Evolutionary conservation across 75 land plant genomes (phyloP), one percentile per base, ranked within the genome.

Genomic region (Selaginella tamariscina): DNA sequence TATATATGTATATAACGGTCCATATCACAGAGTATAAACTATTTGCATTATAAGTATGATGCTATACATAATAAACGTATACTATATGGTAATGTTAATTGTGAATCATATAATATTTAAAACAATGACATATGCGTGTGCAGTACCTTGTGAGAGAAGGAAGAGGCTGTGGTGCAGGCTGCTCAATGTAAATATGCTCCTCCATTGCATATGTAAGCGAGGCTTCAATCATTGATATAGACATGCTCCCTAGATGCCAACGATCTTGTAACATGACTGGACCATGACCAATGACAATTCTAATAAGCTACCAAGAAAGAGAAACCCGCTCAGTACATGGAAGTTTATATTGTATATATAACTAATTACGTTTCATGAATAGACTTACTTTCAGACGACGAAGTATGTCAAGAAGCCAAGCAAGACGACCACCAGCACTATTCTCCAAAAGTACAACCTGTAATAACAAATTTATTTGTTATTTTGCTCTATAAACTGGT

Each of bases 121-220:
- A n/a, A n/a, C n/a, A n/a, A n/a, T n/a, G n/a, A n/a, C n/a, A n/a
- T n/a, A n/a, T n/a, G n/a, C n/a, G n/a, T n/a, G n/a, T n/a, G n/a
- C n/a, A n/a, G n/a, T n/a, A n/a, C 13, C 67, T 44, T 33, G 66
- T 59, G 49, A 79, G 74, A 66, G 84, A 80, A 26, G 80, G 67
- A 32, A 72, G 73, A 24, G 57, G 70, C 29, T 72, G 65, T 20
- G 83, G 65, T 0, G 65, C 32, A 15, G 98, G 98, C 75, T 87
- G 96, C 55, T 95, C 99, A 32, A 95, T 79, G 67, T 84, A 84
- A 28, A 94, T 91, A 56, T 81, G 82, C 22, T 78, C 81, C 66
- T 95, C 96, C 81, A 95, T 44, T 49, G 97, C 88, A 81, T 88
- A 76, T 55, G 77, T 80, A 64, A 88, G 83, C 23, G 73, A 70